phyloP scores from a whole-genome alignment of 108 stramenopile species.

The Skeletonema tropicum region DNA sequence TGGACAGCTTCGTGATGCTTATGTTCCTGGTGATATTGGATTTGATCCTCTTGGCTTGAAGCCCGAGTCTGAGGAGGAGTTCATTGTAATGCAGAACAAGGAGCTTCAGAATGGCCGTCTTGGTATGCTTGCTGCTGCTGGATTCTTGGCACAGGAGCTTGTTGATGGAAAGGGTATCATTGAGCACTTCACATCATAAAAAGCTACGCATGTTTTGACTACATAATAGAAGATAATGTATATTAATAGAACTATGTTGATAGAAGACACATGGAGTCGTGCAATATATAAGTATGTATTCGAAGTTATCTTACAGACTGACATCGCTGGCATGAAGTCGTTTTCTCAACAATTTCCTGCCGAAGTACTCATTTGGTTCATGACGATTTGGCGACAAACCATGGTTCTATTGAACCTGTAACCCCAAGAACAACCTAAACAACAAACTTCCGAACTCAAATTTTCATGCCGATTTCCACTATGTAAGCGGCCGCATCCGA shows the following conservation, averaged over 20 bases:
- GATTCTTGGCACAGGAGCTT: constrained; percentile 80
- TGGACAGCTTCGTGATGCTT: constrained; percentile 63
- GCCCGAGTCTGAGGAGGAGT: constrained; percentile 64
- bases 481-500: no score
- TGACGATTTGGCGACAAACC: no score
- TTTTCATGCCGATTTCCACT: no score
- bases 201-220: not conserved
- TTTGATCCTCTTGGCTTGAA: constrained; percentile 85
- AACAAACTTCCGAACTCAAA: no score
- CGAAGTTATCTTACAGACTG: no score
- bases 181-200: constrained; percentile 32
- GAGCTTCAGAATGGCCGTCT: constrained; percentile 89
- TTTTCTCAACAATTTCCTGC: no score
- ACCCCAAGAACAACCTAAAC: no score
- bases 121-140: constrained; percentile 79
- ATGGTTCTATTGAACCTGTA: no score
- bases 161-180: constrained; percentile 70
- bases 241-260: not conserved
- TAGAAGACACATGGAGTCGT: no score
- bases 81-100: constrained; percentile 77
- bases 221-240: not conserved
- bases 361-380: no score
- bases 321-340: no score
- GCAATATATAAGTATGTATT: no score
- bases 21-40: constrained; percentile 80